Conservation (phyloP, 139 green algal genomes). For the Trebouxia sp. region DNA sequence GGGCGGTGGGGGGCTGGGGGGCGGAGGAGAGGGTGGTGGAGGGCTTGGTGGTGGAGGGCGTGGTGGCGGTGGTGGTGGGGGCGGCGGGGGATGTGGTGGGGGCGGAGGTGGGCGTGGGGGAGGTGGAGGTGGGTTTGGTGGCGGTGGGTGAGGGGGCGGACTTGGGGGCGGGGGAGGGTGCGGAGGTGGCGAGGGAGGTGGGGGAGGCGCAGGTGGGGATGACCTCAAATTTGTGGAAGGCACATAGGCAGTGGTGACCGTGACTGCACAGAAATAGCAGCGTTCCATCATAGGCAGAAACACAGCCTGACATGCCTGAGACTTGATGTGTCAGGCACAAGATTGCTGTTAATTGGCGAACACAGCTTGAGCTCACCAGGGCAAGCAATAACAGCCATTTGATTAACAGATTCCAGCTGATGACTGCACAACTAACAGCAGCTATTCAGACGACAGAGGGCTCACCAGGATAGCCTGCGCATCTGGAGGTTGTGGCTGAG, state of each 20-base stretch:
- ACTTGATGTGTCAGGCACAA: no score
- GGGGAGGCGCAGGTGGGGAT: not conserved
- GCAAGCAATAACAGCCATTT: no score
- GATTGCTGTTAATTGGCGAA: no score
- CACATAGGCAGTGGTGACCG: not conserved
- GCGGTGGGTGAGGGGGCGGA: not conserved
- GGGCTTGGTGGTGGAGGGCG: not conserved
- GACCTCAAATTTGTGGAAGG: slow-evolving; percentile 5
- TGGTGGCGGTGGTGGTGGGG: not conserved
- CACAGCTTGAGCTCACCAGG: no score
- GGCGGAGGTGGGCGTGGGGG: not conserved
- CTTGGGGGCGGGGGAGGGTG: not conserved
- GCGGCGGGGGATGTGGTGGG: not conserved
- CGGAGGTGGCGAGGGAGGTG: not conserved
- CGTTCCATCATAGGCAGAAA: not conserved
- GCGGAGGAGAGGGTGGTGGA: not conserved
- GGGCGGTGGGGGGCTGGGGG: not conserved
- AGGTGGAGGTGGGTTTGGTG: not conserved
- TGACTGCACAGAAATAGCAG: not conserved
- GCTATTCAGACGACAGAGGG: no score
- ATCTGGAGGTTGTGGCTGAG: not conserved
- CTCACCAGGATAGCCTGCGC: not conserved
- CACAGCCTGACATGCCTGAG: no score
- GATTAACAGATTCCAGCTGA: no score
- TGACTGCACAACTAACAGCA: no score